These are phyloP conservation scores for Petunia hybrid DNA, from an alignment of 305 asterid species.

Conservation along the genomic window DNA sequence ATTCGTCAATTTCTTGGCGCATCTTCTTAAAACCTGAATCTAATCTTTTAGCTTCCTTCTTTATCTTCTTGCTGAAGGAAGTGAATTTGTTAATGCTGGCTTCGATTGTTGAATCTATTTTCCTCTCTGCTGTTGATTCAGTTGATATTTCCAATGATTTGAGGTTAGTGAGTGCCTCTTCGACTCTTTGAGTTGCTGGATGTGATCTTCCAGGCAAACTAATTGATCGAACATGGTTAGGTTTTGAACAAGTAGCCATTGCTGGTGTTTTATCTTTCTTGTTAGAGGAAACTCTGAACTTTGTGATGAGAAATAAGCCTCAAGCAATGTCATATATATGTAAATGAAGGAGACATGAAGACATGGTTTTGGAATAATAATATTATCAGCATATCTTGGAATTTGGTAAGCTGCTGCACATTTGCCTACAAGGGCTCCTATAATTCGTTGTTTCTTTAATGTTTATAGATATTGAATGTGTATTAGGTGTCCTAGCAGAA, in stretches of 20 bases:
- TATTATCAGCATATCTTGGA: neutral
- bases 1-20: neutral
- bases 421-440: neutral
- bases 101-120: too few species aligned
- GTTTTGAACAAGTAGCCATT: conserved; percentile 1
- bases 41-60: neutral
- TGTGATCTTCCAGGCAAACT: too few species aligned
- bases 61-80: too few species aligned
- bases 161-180: too few species aligned
- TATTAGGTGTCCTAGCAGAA: neutral
- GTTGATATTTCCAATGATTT: too few species aligned
- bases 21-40: neutral
- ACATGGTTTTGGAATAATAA: neutral
- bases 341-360: neutral
- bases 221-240: neutral
- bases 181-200: too few species aligned
- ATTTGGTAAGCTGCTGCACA: neutral
- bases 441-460: neutral
- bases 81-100: too few species aligned
- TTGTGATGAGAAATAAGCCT: neutral
- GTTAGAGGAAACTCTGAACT: neutral
- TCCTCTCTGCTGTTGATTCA: too few species aligned
- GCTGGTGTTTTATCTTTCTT: neutral
- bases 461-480: neutral
- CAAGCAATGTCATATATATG: neutral